Evolutionary conservation across 2,329 filamentous ascomycete genomes (phyloP).

Genomic region (Hymenoscyphus infarciens): DNA sequence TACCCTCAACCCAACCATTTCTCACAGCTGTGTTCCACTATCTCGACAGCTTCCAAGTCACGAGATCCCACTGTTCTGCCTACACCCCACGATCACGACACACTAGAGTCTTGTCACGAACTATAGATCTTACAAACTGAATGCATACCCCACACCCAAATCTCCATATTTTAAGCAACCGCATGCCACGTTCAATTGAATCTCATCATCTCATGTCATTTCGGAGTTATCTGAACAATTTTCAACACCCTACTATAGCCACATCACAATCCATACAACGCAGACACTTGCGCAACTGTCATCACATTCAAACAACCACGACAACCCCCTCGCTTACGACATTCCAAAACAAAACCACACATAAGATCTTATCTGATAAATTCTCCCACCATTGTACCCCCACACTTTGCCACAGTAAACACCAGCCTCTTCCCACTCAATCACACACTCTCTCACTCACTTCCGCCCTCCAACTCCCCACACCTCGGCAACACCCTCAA

Average conservation of each 20-base stretch:
- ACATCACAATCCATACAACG: neutral
- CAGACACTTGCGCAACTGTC: neutral
- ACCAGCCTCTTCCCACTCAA: neutral
- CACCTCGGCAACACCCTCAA: neutral
- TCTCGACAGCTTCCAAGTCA: neutral
- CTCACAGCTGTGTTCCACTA: neutral
- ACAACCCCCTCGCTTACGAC: neutral
- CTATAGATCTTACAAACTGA: neutral
- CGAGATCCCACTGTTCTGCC: neutral
- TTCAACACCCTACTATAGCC: neutral
- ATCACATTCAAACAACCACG: neutral
- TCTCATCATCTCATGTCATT: neutral
- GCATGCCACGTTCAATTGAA: neutral
- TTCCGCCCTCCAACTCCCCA: neutral
- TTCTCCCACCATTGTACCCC: neutral
- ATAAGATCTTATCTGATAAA: slow-evolving; percentile 1
- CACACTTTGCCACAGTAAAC: neutral
- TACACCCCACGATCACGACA: neutral
- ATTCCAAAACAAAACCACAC: neutral
- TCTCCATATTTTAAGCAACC: neutral
- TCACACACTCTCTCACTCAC: neutral
- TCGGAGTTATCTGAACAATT: neutral
- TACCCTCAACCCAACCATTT: neutral
- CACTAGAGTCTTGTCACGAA: neutral
- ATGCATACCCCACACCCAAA: neutral